phyloP scores from a whole-genome alignment of 352 stramenopile species.

The Globisporangium paddicum region DNA sequence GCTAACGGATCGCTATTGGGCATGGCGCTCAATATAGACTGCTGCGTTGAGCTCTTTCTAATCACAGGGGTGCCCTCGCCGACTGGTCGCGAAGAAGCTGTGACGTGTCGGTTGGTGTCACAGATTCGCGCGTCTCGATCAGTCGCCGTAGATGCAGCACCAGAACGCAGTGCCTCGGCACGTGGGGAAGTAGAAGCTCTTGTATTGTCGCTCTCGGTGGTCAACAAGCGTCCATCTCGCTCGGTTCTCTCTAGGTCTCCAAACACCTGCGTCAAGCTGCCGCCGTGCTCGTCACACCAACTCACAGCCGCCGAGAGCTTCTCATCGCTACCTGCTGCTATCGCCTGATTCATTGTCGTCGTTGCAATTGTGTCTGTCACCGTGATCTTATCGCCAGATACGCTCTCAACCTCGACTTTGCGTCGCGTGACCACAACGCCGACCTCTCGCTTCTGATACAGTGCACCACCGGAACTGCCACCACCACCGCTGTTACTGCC shows the following conservation, averaged over 20 bases:
- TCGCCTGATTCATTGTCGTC: slow-evolving; percentile 4
- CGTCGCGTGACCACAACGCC: not conserved
- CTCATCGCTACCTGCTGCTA: slow-evolving; percentile 18
- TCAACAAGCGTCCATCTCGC: not conserved
- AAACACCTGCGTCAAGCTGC: slow-evolving; percentile 75
- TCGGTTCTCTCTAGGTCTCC: slow-evolving; percentile 21
- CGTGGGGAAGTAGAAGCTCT: too few relatives aligned
- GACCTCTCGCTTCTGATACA: not conserved
- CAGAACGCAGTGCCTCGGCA: slow-evolving; percentile 7
- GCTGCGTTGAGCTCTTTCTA: slow-evolving; percentile 10
- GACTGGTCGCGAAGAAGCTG: not conserved
- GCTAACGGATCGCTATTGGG: not conserved
- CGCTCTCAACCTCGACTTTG: not conserved
- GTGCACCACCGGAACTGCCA: not conserved
- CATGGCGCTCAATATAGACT: slow-evolving; percentile 9
- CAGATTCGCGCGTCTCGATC: slow-evolving; percentile 3
- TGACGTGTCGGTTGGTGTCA: not conserved
- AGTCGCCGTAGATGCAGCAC: not conserved
- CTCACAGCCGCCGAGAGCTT: slow-evolving; percentile 64
- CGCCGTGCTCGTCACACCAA: slow-evolving; percentile 80
- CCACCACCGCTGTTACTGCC: not conserved
- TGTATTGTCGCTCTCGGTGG: not conserved
- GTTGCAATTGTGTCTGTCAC: not conserved
- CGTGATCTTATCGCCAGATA: not conserved
- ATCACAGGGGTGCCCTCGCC: not conserved